Percentiles rank a stretch among this genome's conserved stretches.
Conservation (phyloP, 805 yeast genomes). For the Kazachstania taianensis region DNA sequence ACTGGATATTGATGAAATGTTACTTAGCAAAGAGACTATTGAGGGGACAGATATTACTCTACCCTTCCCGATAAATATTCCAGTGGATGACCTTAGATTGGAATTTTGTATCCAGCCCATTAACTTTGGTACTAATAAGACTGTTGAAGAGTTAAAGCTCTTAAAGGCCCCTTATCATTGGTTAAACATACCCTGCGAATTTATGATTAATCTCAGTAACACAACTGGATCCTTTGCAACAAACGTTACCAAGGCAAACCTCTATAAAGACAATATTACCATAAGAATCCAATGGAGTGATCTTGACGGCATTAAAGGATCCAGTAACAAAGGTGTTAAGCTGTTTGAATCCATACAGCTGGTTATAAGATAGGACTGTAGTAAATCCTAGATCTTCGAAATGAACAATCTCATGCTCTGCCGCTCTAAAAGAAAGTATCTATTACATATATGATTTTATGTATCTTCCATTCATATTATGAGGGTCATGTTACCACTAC, state of each 20-base stretch:
- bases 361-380: too few relatives aligned
- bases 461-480: background rate
- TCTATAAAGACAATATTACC: slow-evolving; percentile 4
- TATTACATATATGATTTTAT: background rate
- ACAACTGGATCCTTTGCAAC: slow-evolving; percentile 1
- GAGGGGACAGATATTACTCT: background rate
- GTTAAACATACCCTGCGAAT: slow-evolving; percentile 38
- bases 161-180: slow-evolving; percentile 29
- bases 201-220: slow-evolving; percentile 15
- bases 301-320: slow-evolving; percentile 62
- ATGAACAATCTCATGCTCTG: too few relatives aligned
- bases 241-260: too few relatives aligned
- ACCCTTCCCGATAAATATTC: background rate
- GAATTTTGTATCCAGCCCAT: slow-evolving; percentile 11
- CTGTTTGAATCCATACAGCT: slow-evolving; percentile 35
- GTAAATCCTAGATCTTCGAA: too few relatives aligned
- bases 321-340: slow-evolving; percentile 40
- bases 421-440: too few relatives aligned
- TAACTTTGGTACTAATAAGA: background rate
- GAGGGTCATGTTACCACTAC: background rate
- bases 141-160: background rate
- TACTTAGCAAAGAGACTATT: background rate
- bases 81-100: slow-evolving; percentile 16
- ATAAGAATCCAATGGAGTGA: slow-evolving; percentile 34
- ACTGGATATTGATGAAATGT: slow-evolving; percentile 1